Conservation (phyloP, 192 early-diverging fungal genomes). For the Mortierella alpina region DNA sequence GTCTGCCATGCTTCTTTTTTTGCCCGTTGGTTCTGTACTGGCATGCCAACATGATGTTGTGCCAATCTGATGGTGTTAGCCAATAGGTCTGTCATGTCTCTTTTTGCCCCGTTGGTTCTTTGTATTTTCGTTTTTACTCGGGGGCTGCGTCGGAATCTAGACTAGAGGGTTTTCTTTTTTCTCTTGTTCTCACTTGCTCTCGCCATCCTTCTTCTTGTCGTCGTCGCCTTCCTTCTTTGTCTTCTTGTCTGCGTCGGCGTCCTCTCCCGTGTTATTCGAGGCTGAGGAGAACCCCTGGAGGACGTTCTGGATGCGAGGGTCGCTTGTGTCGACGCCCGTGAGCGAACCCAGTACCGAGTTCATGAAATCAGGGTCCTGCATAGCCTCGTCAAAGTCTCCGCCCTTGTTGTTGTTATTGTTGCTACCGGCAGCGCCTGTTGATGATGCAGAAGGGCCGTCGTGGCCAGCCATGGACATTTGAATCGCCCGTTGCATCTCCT, state of each 20-base stretch:
- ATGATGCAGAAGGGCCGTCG: constrained; percentile 8
- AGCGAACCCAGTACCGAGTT: constrained; percentile 81
- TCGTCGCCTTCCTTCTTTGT: constrained; percentile 12
- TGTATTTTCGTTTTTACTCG: too few species aligned
- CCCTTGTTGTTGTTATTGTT: constrained; percentile 13
- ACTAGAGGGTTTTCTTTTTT: neutral
- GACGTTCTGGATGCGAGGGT: constrained; percentile 82
- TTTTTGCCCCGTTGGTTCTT: too few species aligned
- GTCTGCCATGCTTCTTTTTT: too few species aligned
- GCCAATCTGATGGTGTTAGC: too few species aligned
- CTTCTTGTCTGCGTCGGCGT: constrained; percentile 24
- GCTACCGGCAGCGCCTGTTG: neutral
- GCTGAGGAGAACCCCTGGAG: constrained; percentile 57
- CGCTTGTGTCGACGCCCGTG: constrained; percentile 89
- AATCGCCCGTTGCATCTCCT: constrained; percentile 77
- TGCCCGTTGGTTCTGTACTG: too few species aligned
- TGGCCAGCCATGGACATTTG: constrained; percentile 76
- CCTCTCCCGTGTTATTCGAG: constrained; percentile 23
- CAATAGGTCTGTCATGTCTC: too few species aligned
- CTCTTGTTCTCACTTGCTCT: constrained; percentile 19
- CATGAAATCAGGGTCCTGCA: constrained; percentile 70
- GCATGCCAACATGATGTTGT: too few species aligned
- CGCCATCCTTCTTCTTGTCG: constrained; percentile 19
- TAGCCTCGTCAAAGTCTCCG: constrained; percentile 46
- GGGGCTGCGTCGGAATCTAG: neutral